phyloP scores from a whole-genome alignment of 768 basidiomycete genomes.

The Rubroboletus satanas region DNA sequence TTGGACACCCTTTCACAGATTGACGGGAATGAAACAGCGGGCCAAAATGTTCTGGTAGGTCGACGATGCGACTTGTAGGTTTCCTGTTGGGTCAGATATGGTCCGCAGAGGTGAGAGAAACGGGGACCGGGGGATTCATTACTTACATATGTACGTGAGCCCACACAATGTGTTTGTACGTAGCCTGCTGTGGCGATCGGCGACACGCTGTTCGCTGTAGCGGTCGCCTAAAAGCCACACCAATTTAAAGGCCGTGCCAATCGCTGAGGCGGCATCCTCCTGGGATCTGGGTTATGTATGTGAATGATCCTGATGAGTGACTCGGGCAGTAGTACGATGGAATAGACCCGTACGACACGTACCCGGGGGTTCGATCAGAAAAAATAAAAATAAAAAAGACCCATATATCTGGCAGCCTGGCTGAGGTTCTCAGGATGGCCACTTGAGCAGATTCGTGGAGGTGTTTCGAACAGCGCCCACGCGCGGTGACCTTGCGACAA shows the following conservation, averaged over 20 bases:
- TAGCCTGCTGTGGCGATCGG: conserved; percentile 27
- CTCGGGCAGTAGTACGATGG: not conserved
- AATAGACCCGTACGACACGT: conserved; percentile 7
- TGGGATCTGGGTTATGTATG: conserved; percentile 13
- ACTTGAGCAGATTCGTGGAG: not conserved
- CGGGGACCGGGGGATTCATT: conserved; percentile 10
- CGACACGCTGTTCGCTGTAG: conserved; percentile 10
- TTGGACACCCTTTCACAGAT: conserved; percentile 1
- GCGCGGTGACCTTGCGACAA: not conserved
- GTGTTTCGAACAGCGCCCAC: not conserved
- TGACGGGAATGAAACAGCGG: conserved; percentile 23
- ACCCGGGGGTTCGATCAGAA: conserved; percentile 5
- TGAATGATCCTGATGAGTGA: not conserved
- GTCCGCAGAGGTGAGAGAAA: conserved; percentile 1
- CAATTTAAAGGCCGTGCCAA: conserved; percentile 9
- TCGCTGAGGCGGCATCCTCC: conserved; percentile 2
- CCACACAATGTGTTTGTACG: conserved; percentile 18
- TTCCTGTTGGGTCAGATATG: conserved; percentile 6
- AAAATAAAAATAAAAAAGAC: conserved; percentile 2
- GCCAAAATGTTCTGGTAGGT: not conserved
- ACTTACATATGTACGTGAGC: conserved; percentile 16
- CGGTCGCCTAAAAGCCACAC: conserved; percentile 21
- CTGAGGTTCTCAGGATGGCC: no score
- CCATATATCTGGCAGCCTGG: conserved; percentile 7
- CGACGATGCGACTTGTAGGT: conserved; percentile 2